Conservation (phyloP, 208 protist genomes). For the Histomonas meleagridis region DNA sequence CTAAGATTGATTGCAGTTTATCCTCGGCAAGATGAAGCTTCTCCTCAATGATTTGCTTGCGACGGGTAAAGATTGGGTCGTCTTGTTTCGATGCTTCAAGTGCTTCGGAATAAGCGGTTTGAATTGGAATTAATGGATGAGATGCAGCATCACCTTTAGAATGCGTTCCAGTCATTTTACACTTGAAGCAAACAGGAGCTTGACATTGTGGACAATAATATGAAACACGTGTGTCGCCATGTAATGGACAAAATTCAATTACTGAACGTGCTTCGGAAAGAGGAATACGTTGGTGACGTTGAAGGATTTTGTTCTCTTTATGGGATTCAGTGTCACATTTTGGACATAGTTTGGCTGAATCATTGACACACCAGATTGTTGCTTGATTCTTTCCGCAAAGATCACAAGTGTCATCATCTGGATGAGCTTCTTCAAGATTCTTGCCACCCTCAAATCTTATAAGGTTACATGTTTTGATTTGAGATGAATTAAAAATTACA, state of each 20-base stretch:
- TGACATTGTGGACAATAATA: neutral
- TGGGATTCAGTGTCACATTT: conserved; percentile 11
- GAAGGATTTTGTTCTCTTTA: neutral
- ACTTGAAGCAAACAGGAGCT: neutral
- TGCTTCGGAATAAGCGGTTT: neutral
- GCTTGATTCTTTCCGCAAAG: neutral
- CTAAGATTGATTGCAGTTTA: neutral
- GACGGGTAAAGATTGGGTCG: neutral
- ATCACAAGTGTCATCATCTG: neutral
- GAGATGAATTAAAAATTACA: neutral
- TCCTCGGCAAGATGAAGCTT: neutral
- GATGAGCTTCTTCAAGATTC: neutral
- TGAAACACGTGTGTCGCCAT: neutral
- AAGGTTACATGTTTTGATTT: neutral
- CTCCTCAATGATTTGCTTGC: neutral
- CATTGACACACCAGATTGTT: conserved; percentile 14
- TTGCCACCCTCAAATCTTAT: neutral
- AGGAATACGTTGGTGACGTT: neutral
- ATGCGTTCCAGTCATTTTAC: conserved; percentile 13
- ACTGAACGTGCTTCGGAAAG: neutral
- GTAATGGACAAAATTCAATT: neutral
- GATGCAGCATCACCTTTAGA: neutral
- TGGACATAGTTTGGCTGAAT: neutral
- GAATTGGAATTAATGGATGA: conserved; percentile 19
- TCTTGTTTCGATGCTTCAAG: neutral